phyloP scores from a whole-genome alignment of 768 basidiomycete species.

The Rhizopogon roseolus region DNA sequence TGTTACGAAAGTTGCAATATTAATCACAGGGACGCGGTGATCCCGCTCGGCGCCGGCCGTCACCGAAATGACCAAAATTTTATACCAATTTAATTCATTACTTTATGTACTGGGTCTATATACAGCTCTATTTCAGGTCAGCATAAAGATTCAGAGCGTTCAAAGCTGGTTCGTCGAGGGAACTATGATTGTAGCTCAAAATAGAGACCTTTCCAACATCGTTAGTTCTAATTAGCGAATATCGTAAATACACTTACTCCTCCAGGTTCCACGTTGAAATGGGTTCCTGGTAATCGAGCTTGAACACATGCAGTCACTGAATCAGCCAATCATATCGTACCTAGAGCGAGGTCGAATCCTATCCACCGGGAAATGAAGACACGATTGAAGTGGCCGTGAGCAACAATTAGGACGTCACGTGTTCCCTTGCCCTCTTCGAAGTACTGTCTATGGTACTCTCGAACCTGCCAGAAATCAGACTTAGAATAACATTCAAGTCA shows the following conservation, averaged over 20 bases:
- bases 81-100: too few relatives aligned
- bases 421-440: conserved; percentile 60
- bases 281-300: conserved; percentile 43
- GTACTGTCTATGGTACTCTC: conserved; percentile 67
- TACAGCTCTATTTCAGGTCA: conserved; percentile 23
- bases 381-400: conserved; percentile 81
- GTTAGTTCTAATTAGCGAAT: neutral
- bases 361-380: conserved; percentile 83
- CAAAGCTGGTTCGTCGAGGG: conserved; percentile 71
- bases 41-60: conserved; percentile 3
- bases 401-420: conserved; percentile 83
- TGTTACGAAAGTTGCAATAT: neutral
- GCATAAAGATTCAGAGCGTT: conserved; percentile 71
- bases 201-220: conserved; percentile 54
- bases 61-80: conserved; percentile 5
- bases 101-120: neutral
- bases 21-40: conserved; percentile 8
- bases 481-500: neutral
- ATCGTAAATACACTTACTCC: conserved; percentile 44
- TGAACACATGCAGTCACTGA: neutral
- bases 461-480: conserved; percentile 41
- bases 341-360: conserved; percentile 54
- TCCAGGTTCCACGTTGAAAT: conserved; percentile 83
- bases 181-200: conserved; percentile 80
- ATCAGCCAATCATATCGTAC: conserved; percentile 26